Percentiles rank a stretch among this genome's conserved stretches.
Evolutionary conservation across 768 basidiomycete species (phyloP).

Genomic region (Strobilomyces dryophilus): DNA sequence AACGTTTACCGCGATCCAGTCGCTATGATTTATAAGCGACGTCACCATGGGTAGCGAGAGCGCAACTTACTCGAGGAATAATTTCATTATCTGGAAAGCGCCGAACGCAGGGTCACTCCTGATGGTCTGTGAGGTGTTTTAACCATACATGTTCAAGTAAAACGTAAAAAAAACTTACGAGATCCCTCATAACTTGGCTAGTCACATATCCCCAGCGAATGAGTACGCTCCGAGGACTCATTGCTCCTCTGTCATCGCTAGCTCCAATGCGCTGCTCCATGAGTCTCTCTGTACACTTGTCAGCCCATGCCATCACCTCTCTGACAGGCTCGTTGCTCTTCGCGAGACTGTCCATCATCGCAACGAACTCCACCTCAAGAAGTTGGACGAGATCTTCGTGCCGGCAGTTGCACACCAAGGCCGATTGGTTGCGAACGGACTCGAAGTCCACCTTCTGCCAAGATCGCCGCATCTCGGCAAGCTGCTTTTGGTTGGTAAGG

Average conservation of each 20-base stretch:
- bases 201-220: constrained; percentile 94
- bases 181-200: constrained; percentile 87
- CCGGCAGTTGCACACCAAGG: constrained; percentile 88
- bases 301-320: constrained; percentile 89
- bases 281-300: constrained; percentile 81
- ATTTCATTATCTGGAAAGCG: constrained; percentile 86
- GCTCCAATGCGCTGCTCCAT: constrained; percentile 66
- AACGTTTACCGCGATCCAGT: constrained; percentile 91
- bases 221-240: constrained; percentile 84
- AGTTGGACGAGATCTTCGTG: constrained; percentile 86
- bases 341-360: constrained; percentile 64
- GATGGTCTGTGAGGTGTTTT: constrained; percentile 59
- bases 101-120: constrained; percentile 91
- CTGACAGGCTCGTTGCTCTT: constrained; percentile 78
- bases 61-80: constrained; percentile 78
- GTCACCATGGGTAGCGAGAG: not conserved
- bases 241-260: constrained; percentile 68
- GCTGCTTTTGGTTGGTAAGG: constrained; percentile 80
- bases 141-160: not conserved
- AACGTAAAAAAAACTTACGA: constrained; percentile 47
- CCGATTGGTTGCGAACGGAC: constrained; percentile 89
- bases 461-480: constrained; percentile 80
- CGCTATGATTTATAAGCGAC: constrained; percentile 42
- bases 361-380: constrained; percentile 79
- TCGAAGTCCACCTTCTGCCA: constrained; percentile 90